A percentile compares a stretch with the other conserved stretches of the same genome.
These are phyloP conservation scores for Aspergillus pseudoviridinutans DNA, from an alignment of 2,329 filamentous ascomycete species.

Conservation along the genomic window DNA sequence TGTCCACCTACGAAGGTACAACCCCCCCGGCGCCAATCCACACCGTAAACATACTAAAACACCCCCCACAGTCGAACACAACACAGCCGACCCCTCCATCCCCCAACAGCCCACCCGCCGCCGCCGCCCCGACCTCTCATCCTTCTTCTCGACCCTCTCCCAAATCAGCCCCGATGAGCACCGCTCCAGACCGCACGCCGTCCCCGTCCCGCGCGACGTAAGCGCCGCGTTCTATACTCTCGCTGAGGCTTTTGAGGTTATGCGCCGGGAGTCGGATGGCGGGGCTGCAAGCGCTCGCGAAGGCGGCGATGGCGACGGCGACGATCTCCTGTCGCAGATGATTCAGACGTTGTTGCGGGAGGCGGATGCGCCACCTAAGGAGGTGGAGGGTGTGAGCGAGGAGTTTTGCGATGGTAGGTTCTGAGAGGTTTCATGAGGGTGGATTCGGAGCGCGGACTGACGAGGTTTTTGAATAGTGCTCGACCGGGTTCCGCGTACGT, in stretches of 20 bases:
- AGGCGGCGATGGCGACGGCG: conserved; percentile 12
- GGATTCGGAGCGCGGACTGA: neutral
- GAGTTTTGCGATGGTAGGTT: conserved; percentile 53
- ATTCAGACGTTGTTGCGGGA: conserved; percentile 52
- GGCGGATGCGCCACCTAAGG: conserved; percentile 56
- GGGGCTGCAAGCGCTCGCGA: conserved; percentile 25
- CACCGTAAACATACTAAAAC: conserved; percentile 3
- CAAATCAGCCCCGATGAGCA: conserved; percentile 51
- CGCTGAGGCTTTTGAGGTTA: conserved; percentile 58
- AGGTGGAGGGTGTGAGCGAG: conserved; percentile 59
- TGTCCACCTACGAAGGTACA: conserved; percentile 42
- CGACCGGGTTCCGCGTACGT: conserved; percentile 55
- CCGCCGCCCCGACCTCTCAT: conserved; percentile 60
- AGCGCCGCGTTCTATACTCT: conserved; percentile 57
- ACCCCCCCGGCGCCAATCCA: neutral
- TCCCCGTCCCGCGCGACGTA: conserved; percentile 59
- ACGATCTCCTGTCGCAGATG: conserved; percentile 51
- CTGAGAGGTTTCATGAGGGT: neutral
- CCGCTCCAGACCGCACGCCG: conserved; percentile 54
- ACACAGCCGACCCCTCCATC: conserved; percentile 31
- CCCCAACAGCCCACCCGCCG: conserved; percentile 27
- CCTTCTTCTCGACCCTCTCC: conserved; percentile 59
- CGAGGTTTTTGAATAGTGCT: conserved; percentile 39
- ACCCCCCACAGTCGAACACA: conserved; percentile 38
- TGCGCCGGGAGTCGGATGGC: conserved; percentile 45